Evolutionary conservation across 1,139 yeast species (phyloP).

Genomic region (Petasospora fabianii): DNA sequence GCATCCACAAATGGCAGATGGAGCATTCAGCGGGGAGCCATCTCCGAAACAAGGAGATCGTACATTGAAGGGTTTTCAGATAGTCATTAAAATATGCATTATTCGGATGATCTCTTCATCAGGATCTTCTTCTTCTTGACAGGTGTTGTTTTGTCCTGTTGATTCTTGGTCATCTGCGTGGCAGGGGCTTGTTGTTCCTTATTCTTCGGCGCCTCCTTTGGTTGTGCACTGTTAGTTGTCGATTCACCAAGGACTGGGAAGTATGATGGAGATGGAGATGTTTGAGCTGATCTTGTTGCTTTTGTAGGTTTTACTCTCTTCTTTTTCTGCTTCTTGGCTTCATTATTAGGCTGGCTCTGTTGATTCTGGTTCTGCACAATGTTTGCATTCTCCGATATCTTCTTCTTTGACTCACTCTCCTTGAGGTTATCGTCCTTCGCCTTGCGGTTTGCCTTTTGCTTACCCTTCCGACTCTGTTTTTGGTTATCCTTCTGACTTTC

Average conservation of each 20-base stretch:
- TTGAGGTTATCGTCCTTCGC: constrained; percentile 7
- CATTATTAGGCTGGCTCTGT: constrained; percentile 2
- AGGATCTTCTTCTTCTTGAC: constrained; percentile 3
- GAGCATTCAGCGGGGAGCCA: constrained; percentile 1
- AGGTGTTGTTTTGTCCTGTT: not conserved
- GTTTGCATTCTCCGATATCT: not conserved
- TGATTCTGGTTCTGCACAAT: no score
- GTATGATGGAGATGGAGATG: not conserved
- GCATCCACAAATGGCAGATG: no score
- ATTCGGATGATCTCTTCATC: constrained; percentile 1
- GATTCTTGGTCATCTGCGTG: not conserved
- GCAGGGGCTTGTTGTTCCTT: no score
- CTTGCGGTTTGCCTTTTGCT: not conserved
- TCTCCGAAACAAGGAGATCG: not conserved
- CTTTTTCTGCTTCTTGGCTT: constrained; percentile 2
- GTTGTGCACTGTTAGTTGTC: not conserved
- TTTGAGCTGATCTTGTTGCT: not conserved
- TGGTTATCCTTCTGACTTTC: not conserved
- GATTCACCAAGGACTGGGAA: not conserved
- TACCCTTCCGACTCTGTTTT: not conserved
- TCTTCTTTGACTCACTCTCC: constrained; percentile 3
- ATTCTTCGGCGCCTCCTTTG: no score
- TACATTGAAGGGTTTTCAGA: no score
- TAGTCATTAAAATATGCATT: no score
- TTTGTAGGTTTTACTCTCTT: constrained; percentile 3